Evolutionary conservation across 2,329 filamentous ascomycete genomes (phyloP).

Genomic region (Cryphonectria japonica): DNA sequence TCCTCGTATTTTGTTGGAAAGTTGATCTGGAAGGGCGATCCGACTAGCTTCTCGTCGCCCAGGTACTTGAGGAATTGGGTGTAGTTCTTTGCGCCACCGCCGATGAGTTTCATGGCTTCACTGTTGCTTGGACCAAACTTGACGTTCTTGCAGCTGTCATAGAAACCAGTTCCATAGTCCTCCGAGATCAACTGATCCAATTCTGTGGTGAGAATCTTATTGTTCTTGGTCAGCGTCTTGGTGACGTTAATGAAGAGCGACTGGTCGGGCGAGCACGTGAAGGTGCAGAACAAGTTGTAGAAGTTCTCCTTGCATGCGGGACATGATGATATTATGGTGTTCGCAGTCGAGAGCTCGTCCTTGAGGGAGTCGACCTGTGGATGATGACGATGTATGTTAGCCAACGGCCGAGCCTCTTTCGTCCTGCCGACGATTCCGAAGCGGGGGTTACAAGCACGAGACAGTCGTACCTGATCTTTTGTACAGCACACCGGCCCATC

Average conservation of each 20-base stretch:
- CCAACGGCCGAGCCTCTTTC: background rate
- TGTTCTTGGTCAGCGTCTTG: slow-evolving; percentile 63
- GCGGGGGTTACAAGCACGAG: background rate
- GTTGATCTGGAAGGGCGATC: slow-evolving; percentile 98
- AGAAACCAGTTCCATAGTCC: slow-evolving; percentile 85
- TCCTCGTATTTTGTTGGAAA: slow-evolving; percentile 70
- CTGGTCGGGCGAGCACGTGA: slow-evolving; percentile 96
- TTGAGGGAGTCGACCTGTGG: slow-evolving; percentile 75
- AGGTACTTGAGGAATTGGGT: slow-evolving; percentile 86
- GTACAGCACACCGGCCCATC: slow-evolving; percentile 84
- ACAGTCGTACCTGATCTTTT: slow-evolving; percentile 67
- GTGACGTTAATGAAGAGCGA: slow-evolving; percentile 95
- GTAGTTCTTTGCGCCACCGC: slow-evolving; percentile 91
- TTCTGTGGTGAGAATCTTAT: slow-evolving; percentile 75
- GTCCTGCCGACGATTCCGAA: background rate
- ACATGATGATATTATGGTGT: slow-evolving; percentile 87
- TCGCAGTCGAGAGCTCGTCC: slow-evolving; percentile 83
- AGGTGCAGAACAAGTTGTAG: slow-evolving; percentile 97
- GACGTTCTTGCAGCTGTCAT: slow-evolving; percentile 97
- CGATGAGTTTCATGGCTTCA: slow-evolving; percentile 94
- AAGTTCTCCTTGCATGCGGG: slow-evolving; percentile 98
- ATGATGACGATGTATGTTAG: background rate
- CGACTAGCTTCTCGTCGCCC: slow-evolving; percentile 86
- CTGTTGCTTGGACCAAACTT: slow-evolving; percentile 96
- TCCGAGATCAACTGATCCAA: slow-evolving; percentile 87